phyloP scores from a whole-genome alignment of 371 early-diverging fungal genomes.

The Gilbertella persicaria region DNA sequence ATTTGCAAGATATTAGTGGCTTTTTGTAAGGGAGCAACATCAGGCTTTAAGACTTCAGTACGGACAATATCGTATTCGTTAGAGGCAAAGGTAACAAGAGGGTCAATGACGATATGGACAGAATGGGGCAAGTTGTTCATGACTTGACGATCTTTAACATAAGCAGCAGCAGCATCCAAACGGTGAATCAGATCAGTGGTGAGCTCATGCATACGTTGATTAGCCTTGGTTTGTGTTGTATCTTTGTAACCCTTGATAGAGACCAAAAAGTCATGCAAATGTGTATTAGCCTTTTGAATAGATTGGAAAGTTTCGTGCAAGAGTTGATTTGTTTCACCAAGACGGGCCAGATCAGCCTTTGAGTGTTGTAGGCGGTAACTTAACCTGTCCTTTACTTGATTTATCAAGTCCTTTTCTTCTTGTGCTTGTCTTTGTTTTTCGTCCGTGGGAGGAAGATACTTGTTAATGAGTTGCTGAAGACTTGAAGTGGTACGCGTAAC shows the following conservation, averaged over 20 bases:
- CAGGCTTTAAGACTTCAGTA: slow-evolving; percentile 43
- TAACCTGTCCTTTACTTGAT: slow-evolving; percentile 27
- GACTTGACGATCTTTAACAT: slow-evolving; percentile 40
- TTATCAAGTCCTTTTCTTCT: slow-evolving; percentile 22
- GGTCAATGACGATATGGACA: slow-evolving; percentile 45
- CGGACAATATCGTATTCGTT: slow-evolving; percentile 53
- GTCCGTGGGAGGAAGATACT: slow-evolving; percentile 36
- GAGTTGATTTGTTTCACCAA: slow-evolving; percentile 30
- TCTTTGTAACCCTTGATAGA: slow-evolving; percentile 34
- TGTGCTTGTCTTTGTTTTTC: slow-evolving; percentile 8
- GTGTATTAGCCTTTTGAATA: slow-evolving; percentile 23
- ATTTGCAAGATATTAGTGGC: slow-evolving; percentile 53
- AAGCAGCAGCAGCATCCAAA: slow-evolving; percentile 37
- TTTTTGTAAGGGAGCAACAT: slow-evolving; percentile 52
- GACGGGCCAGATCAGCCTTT: slow-evolving; percentile 27
- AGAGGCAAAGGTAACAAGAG: slow-evolving; percentile 48
- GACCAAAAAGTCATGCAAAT: slow-evolving; percentile 32
- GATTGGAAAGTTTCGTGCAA: slow-evolving; percentile 29
- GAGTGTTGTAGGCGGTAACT: slow-evolving; percentile 27
- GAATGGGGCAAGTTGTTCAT: slow-evolving; percentile 41
- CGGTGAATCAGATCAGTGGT: slow-evolving; percentile 30
- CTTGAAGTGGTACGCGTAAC: slow-evolving; percentile 37
- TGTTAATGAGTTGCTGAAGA: slow-evolving; percentile 41
- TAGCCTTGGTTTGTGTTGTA: slow-evolving; percentile 25
- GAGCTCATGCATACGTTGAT: slow-evolving; percentile 32